Base-by-base conservation (phyloP, 2,329 filamentous ascomycete species). In the Botrytis hyacinthi region DNA sequence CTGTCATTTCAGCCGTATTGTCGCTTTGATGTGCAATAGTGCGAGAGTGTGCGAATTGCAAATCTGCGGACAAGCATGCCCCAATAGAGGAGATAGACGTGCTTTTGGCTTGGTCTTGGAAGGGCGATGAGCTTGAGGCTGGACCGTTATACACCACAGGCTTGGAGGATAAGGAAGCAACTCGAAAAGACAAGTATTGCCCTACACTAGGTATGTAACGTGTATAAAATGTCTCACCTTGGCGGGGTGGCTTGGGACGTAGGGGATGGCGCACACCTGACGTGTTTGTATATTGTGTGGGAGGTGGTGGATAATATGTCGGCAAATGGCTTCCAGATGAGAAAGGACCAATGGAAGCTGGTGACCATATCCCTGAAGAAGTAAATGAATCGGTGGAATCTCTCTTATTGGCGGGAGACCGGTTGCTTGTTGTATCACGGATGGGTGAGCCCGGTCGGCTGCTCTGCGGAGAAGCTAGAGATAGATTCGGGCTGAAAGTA, bases 181-280 rank as follows among this genome's bases (percentile, higher is more conserved):
- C 91, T 32, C 96, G 91, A 83, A 99, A 97, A 0, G 93, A 95
- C 14, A 99, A 87, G 77, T 95, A 97, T 81, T 97, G 93, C 9
- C 89, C 89, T 2, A 95, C 84, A 65, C 92, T 95, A 0, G 93
- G 93, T 26, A 98, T 86, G 81, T 92, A 97, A 71, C 96, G 92
- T 0, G 91, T 92, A 82, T 99, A 99, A 79, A 99, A 95, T 0
- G 93, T 90, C 79, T 98, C 94, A 22, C 94, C 94, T 86, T 97
- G 94, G 4, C 93, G 90, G 1, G 94, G 93, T 0, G 95, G 94
- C 81, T 97, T 97, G 1, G 93, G 92, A 0, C 96, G 90, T 60
- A 97, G 85, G 0, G 96, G 96, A 80, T 99, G 96, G 0, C 94
- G 91, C 63, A 95, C 85, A 74, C 91, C 88, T 80, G 93, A 90